phyloP scores from a whole-genome alignment of 2,329 filamentous ascomycete species.

The Alternaria atra region DNA sequence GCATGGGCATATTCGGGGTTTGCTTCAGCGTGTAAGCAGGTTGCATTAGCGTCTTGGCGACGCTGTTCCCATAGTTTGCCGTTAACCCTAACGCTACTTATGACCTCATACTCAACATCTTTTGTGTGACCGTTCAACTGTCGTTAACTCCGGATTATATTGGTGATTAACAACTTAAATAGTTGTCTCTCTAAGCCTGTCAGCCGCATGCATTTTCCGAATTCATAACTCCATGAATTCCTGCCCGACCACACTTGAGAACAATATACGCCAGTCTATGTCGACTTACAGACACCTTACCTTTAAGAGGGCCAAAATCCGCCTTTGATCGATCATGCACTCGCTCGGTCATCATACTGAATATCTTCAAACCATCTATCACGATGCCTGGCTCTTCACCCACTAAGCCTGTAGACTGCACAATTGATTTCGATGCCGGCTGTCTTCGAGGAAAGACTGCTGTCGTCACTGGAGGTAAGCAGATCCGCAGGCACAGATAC shows the following conservation, averaged over 20 bases:
- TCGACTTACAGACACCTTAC: too few relatives aligned
- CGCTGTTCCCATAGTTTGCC: background rate
- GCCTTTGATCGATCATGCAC: background rate
- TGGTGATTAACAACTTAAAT: background rate
- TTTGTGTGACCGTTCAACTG: background rate
- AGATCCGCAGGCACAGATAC: background rate
- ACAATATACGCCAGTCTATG: background rate
- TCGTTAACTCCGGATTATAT: background rate
- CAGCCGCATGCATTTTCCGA: background rate
- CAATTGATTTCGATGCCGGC: background rate
- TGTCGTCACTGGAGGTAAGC: background rate
- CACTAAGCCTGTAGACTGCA: background rate
- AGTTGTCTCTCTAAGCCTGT: background rate
- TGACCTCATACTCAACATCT: background rate
- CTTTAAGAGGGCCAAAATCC: background rate
- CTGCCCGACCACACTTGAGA: background rate
- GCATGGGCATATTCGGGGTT: background rate
- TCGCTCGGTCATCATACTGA: background rate
- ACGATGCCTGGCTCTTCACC: constrained; percentile 4
- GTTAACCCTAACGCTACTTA: background rate
- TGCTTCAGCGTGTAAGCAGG: background rate
- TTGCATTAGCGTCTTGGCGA: background rate
- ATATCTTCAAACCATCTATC: background rate
- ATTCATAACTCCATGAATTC: background rate
- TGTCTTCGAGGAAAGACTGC: background rate